phyloP scores from a whole-genome alignment of 495 filamentous ascomycete genomes.

The Penicillium malachiteum region DNA sequence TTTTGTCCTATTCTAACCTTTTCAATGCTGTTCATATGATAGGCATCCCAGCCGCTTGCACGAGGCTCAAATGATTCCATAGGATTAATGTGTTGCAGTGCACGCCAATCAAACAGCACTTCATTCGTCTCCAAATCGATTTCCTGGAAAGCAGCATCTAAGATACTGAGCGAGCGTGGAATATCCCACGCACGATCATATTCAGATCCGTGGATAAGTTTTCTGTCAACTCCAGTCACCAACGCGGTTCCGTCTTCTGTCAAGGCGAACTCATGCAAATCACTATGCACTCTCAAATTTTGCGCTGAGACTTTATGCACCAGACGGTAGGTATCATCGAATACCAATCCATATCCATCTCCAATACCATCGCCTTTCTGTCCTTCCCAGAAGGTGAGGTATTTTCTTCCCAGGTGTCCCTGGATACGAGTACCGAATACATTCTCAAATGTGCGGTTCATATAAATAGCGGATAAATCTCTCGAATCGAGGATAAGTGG shows the following conservation, averaged over 20 bases:
- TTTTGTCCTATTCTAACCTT: slow-evolving; percentile 8
- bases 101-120: slow-evolving; percentile 32
- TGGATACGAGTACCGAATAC: slow-evolving; percentile 23
- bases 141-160: slow-evolving; percentile 47
- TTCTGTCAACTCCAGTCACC: slow-evolving; percentile 41
- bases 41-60: slow-evolving; percentile 23
- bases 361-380: slow-evolving; percentile 20
- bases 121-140: slow-evolving; percentile 34
- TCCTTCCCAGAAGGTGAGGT: slow-evolving; percentile 23
- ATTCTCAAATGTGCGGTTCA: slow-evolving; percentile 22
- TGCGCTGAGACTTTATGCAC: slow-evolving; percentile 20
- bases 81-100: slow-evolving; percentile 24
- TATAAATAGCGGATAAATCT: slow-evolving; percentile 20
- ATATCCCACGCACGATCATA: neutral
- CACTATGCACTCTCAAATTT: slow-evolving; percentile 15
- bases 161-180: slow-evolving; percentile 14
- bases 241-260: slow-evolving; percentile 43
- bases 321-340: slow-evolving; percentile 19
- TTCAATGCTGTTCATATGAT: slow-evolving; percentile 28
- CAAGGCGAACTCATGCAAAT: slow-evolving; percentile 40
- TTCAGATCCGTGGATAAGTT: slow-evolving; percentile 10
- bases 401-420: slow-evolving; percentile 15
- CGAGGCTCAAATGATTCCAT: slow-evolving; percentile 13
- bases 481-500: slow-evolving; percentile 18
- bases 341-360: slow-evolving; percentile 22